A percentile compares a stretch with the other conserved stretches of the same genome.
These are phyloP conservation scores for Xylariaceae sp. DNA, from an alignment of 2,329 filamentous ascomycete genomes.

Conservation along the genomic window DNA sequence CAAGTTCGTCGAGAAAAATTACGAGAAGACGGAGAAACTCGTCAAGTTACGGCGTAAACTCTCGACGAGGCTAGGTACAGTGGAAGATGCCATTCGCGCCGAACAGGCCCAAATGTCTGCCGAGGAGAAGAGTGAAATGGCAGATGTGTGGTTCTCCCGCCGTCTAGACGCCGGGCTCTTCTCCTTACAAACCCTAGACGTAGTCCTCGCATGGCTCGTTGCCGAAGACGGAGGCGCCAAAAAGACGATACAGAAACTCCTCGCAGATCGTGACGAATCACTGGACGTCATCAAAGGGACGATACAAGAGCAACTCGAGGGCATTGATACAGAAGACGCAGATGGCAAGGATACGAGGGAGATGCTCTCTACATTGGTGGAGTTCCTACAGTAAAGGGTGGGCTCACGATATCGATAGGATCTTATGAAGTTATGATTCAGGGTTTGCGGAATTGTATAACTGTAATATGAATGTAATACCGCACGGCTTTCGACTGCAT, in stretches of 20 bases:
- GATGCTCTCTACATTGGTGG: constrained; percentile 53
- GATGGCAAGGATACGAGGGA: constrained; percentile 57
- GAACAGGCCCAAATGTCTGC: constrained; percentile 54
- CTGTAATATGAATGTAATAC: no score
- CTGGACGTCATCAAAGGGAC: constrained; percentile 63
- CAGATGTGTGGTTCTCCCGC: constrained; percentile 69
- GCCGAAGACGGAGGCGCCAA: constrained; percentile 82
- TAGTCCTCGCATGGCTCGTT: constrained; percentile 83
- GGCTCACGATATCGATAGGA: not conserved
- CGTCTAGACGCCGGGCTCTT: constrained; percentile 83
- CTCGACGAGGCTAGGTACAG: constrained; percentile 55
- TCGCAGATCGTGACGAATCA: constrained; percentile 67
- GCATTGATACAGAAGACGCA: constrained; percentile 48
- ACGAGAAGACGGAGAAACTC: constrained; percentile 76
- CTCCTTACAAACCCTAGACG: constrained; percentile 77
- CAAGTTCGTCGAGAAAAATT: constrained; percentile 95
- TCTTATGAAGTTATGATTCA: no score
- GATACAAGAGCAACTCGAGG: constrained; percentile 59
- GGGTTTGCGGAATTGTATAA: no score
- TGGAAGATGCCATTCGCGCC: constrained; percentile 60
- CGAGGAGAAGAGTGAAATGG: constrained; percentile 60
- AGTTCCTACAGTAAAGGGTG: constrained; percentile 42
- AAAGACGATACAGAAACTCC: constrained; percentile 57
- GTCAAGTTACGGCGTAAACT: constrained; percentile 71
- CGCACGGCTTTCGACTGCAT: no score